phyloP scores from a whole-genome alignment of 2,329 filamentous ascomycete species.

The Fusarium transvaalense region DNA sequence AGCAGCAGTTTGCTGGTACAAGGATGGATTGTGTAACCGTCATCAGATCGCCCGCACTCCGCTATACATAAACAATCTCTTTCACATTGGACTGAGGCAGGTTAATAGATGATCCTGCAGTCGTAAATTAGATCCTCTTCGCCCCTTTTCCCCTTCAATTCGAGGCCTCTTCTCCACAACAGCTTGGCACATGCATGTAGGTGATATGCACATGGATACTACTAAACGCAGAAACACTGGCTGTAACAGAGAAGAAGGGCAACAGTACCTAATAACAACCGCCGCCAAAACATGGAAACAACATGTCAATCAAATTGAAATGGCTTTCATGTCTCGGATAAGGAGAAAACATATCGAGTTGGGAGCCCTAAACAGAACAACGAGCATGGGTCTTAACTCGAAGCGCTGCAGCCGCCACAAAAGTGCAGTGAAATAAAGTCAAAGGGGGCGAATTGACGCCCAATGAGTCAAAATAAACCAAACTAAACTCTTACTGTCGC shows the following conservation, averaged over 20 bases:
- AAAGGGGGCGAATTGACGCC: slow-evolving; percentile 9
- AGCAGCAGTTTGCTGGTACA: neutral
- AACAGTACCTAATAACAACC: neutral
- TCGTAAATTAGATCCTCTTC: slow-evolving; percentile 12
- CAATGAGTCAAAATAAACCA: neutral
- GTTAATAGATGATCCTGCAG: neutral
- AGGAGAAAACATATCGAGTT: neutral
- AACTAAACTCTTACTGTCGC: slow-evolving; percentile 24
- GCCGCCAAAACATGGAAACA: neutral
- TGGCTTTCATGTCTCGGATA: neutral
- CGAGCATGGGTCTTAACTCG: neutral
- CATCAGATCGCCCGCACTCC: neutral
- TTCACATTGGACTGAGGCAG: neutral
- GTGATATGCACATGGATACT: slow-evolving; percentile 13
- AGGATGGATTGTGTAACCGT: slow-evolving; percentile 9
- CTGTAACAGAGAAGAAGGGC: neutral
- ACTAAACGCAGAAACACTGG: neutral
- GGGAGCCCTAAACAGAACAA: too few species aligned
- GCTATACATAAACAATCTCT: neutral
- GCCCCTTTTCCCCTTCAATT: slow-evolving; percentile 29
- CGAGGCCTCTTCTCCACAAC: slow-evolving; percentile 26
- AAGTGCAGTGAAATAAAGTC: neutral
- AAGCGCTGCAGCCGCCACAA: slow-evolving; percentile 36
- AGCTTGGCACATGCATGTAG: slow-evolving; percentile 1
- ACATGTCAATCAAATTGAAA: neutral